Evolutionary conservation across 2,329 filamentous ascomycete species (phyloP).

Genomic region (Aspergillus hiratsukae): DNA sequence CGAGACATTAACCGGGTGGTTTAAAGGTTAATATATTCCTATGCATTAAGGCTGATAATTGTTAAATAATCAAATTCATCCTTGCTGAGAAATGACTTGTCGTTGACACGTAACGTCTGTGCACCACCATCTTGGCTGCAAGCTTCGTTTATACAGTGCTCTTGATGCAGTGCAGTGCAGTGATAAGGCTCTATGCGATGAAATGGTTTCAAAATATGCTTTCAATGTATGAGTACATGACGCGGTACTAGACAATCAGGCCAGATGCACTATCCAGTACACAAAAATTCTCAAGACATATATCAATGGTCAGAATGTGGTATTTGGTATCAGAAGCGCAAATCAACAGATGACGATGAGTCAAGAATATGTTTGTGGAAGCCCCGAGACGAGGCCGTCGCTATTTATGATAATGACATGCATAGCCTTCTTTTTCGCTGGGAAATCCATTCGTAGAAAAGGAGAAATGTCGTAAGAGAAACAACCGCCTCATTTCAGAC

Average conservation of each 20-base stretch:
- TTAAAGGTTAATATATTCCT: not conserved
- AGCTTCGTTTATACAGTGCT: not conserved
- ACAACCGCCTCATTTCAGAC: slow-evolving; percentile 16
- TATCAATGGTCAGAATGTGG: slow-evolving; percentile 11
- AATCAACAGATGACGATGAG: slow-evolving; percentile 11
- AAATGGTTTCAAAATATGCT: not conserved
- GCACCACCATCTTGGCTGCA: not conserved
- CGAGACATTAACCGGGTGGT: not conserved
- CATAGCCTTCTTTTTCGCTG: slow-evolving; percentile 7
- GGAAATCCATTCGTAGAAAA: slow-evolving; percentile 6
- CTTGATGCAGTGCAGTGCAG: not conserved
- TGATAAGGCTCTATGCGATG: not conserved
- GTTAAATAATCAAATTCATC: not conserved
- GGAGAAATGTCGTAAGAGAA: slow-evolving; percentile 3
- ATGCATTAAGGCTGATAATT: not conserved
- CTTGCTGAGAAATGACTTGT: not conserved
- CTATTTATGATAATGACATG: slow-evolving; percentile 16
- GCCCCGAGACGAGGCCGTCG: slow-evolving; percentile 9
- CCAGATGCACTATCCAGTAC: slow-evolving; percentile 4
- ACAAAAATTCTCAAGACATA: slow-evolving; percentile 2
- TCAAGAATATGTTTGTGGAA: slow-evolving; percentile 11
- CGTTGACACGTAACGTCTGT: not conserved
- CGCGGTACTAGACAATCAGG: not conserved
- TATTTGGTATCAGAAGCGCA: slow-evolving; percentile 23
- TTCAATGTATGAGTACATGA: slow-evolving; percentile 8